phyloP scores from a whole-genome alignment of 2,329 filamentous ascomycete genomes.

The Phialemoniopsis sp. region DNA sequence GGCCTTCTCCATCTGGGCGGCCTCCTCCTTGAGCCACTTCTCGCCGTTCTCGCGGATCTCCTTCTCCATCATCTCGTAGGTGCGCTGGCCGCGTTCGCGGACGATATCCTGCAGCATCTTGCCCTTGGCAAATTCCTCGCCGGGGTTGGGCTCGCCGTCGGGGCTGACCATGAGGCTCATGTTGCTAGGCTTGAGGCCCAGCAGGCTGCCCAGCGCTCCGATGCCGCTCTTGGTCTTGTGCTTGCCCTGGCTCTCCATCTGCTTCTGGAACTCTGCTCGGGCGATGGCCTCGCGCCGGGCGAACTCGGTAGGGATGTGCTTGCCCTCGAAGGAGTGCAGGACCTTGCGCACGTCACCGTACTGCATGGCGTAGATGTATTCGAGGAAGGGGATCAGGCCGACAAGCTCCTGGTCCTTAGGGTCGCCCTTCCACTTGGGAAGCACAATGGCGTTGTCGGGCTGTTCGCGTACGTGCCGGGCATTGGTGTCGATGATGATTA shows the following conservation, averaged over 20 bases:
- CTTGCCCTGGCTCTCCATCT: slow-evolving; percentile 64
- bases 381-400: slow-evolving; percentile 88
- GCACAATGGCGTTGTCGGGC: slow-evolving; percentile 92
- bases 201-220: slow-evolving; percentile 63
- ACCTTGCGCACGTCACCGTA: slow-evolving; percentile 83
- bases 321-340: slow-evolving; percentile 83
- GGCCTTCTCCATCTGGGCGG: slow-evolving; percentile 79
- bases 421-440: slow-evolving; percentile 87
- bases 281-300: slow-evolving; percentile 81
- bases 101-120: slow-evolving; percentile 98
- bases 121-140: slow-evolving; percentile 79
- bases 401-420: slow-evolving; percentile 82
- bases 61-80: slow-evolving; percentile 84
- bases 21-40: slow-evolving; percentile 94
- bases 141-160: slow-evolving; percentile 66
- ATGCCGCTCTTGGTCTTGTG: slow-evolving; percentile 51
- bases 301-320: slow-evolving; percentile 86
- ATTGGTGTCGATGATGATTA: slow-evolving; percentile 90
- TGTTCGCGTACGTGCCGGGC: slow-evolving; percentile 78
- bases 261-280: slow-evolving; percentile 78
- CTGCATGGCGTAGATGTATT: slow-evolving; percentile 94
- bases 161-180: slow-evolving; percentile 56
- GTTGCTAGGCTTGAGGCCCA: slow-evolving; percentile 72
- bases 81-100: slow-evolving; percentile 82
- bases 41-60: slow-evolving; percentile 92